phyloP scores from a whole-genome alignment of 306 rosid genomes.

The Castanopsis chinensis region DNA sequence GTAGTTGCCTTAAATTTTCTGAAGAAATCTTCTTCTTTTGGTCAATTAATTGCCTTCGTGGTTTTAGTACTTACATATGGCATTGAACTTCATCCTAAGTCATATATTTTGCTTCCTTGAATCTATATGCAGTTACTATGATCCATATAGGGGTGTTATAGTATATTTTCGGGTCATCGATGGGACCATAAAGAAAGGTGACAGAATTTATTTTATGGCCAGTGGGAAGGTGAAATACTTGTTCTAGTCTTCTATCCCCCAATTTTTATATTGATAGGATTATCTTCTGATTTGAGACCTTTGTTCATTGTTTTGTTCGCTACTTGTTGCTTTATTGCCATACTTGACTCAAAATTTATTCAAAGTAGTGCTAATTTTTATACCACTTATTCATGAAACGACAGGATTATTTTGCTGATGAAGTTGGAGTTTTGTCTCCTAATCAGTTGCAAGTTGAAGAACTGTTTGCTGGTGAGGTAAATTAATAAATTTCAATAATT shows the following conservation, averaged over 20 bases:
- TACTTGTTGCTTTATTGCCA: background rate
- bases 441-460: constrained; percentile 73
- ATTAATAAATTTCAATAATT: constrained; percentile 22
- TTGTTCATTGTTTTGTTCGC: background rate
- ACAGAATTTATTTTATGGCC: constrained; percentile 86
- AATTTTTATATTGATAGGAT: constrained; percentile 11
- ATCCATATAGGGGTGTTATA: constrained; percentile 87
- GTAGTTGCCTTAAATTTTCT: too few relatives aligned
- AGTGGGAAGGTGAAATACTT: constrained; percentile 65
- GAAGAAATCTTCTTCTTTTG: too few relatives aligned
- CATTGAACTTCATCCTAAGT: constrained; percentile 24
- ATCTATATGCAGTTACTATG: constrained; percentile 75
- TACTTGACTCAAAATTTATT: constrained; percentile 12
- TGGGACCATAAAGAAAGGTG: constrained; percentile 90
- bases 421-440: constrained; percentile 89
- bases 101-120: constrained; percentile 27
- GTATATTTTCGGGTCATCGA: constrained; percentile 91
- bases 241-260: constrained; percentile 19
- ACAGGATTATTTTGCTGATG: constrained; percentile 89
- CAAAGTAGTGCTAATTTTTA: constrained; percentile 10
- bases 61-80: background rate
- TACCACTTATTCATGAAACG: constrained; percentile 13
- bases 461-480: constrained; percentile 88
- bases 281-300: background rate
- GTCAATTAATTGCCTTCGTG: too few relatives aligned